A percentile compares a stretch with the other conserved stretches of the same genome.
These are phyloP conservation scores for Quercus phellos DNA, from an alignment of 331 rosid species.

Conservation along the genomic window DNA sequence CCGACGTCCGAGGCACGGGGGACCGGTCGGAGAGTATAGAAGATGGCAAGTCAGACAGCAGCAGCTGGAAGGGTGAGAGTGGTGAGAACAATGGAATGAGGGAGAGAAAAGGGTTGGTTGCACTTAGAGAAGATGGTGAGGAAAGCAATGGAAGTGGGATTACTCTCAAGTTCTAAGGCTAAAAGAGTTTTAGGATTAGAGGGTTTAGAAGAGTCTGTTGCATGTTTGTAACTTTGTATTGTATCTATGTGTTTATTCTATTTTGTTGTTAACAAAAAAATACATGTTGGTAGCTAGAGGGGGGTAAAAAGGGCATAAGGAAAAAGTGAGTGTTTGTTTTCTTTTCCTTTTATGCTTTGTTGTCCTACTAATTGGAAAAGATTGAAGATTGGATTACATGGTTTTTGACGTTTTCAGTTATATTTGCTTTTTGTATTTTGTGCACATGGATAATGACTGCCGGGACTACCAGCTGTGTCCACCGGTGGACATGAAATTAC, in stretches of 20 bases:
- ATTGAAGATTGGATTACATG: constrained; percentile 16
- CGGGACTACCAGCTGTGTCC: background rate
- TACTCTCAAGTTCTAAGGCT: constrained; percentile 62
- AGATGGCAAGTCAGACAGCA: constrained; percentile 83
- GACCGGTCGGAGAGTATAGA: constrained; percentile 85
- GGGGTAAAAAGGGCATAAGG: constrained; percentile 32
- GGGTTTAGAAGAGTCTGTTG: constrained; percentile 13
- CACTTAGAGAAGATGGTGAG: constrained; percentile 44
- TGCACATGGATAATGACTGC: background rate
- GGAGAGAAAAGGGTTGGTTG: constrained; percentile 50
- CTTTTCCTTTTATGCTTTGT: constrained; percentile 18
- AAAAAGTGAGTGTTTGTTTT: constrained; percentile 45
- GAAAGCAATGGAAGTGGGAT: constrained; percentile 72
- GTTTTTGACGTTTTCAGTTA: constrained; percentile 1
- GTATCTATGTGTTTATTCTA: background rate
- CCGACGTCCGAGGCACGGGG: constrained; percentile 37
- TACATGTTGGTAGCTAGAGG: background rate
- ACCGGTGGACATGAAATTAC: no score
- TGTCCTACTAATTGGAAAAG: background rate
- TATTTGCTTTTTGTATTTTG: background rate
- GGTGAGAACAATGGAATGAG: constrained; percentile 48
- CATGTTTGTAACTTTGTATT: constrained; percentile 13
- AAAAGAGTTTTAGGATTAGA: constrained; percentile 25
- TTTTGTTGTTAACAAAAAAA: background rate
- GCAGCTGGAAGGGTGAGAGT: constrained; percentile 94